phyloP scores from a whole-genome alignment of 495 filamentous ascomycete species.

The Aspergillus heteromorphus region DNA sequence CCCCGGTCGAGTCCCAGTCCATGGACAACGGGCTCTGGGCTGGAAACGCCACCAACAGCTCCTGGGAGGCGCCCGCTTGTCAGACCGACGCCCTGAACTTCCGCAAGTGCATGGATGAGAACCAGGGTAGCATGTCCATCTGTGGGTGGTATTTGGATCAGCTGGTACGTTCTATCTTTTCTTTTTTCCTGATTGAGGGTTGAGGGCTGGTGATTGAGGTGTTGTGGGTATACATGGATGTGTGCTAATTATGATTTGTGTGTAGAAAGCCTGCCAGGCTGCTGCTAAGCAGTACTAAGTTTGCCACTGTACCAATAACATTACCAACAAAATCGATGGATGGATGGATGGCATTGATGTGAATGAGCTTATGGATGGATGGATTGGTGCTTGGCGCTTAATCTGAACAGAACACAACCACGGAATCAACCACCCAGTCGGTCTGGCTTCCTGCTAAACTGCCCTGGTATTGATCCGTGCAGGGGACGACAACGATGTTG shows the following conservation, averaged over 20 bases:
- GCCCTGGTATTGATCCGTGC: conserved; percentile 2
- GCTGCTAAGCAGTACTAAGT: conserved; percentile 80
- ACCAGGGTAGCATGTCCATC: conserved; percentile 87
- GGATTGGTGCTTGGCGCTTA: neutral
- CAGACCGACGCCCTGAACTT: conserved; percentile 75
- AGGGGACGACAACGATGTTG: conserved; percentile 17
- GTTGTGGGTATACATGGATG: neutral
- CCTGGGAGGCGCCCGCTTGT: conserved; percentile 56
- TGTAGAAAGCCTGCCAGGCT: conserved; percentile 84
- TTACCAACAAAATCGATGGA: neutral
- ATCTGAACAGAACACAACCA: no score
- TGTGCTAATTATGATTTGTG: conserved; percentile 22
- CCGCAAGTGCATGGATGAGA: conserved; percentile 92
- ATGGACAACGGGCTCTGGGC: conserved; percentile 49
- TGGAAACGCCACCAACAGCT: conserved; percentile 46
- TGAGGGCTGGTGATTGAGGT: neutral
- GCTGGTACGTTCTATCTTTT: conserved; percentile 48
- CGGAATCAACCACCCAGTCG: no score
- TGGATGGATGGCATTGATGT: neutral
- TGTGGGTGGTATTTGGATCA: conserved; percentile 98
- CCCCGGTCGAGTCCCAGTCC: conserved; percentile 32
- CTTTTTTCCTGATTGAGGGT: neutral
- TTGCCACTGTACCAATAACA: no score
- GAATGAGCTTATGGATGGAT: neutral
- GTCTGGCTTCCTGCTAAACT: no score